Conservation (phyloP, 306 rosid genomes). For the Urtica urens region DNA sequence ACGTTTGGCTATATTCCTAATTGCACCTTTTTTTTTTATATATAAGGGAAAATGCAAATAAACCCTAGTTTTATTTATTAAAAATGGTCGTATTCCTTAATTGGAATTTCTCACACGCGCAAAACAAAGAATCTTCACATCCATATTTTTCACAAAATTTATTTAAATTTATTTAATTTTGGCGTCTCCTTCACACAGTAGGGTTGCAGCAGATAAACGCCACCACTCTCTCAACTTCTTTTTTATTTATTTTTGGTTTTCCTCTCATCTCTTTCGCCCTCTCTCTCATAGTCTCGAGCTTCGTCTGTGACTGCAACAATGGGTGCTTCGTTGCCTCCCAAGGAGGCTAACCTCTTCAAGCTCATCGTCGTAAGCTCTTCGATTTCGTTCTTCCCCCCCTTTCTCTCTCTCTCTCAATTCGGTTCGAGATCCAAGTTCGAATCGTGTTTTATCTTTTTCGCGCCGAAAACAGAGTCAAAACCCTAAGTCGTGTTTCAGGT, state of each 20-base stretch:
- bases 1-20: too few species aligned
- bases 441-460: constrained; percentile 4
- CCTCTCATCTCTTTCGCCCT: neutral
- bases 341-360: constrained; percentile 96
- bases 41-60: too few species aligned
- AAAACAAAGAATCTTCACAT: too few species aligned
- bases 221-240: constrained; percentile 20
- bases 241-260: neutral
- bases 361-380: constrained; percentile 84
- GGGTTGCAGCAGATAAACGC: constrained; percentile 71
- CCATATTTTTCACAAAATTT: neutral
- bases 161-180: neutral
- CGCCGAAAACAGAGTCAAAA: constrained; percentile 1
- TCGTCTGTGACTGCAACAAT: constrained; percentile 29
- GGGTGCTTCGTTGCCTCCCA: constrained; percentile 91
- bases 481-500: neutral
- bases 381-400: constrained; percentile 6
- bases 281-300: neutral
- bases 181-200: constrained; percentile 25
- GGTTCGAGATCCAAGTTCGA: constrained; percentile 17
- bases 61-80: too few species aligned
- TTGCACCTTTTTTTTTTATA: too few species aligned
- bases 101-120: too few species aligned
- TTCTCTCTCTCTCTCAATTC: constrained; percentile 6
- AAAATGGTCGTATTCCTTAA: too few species aligned